A percentile compares a stretch with the other conserved stretches of the same genome.
Conservation (phyloP, 2,329 filamentous ascomycete genomes). For the Exophiala oligosperma region DNA sequence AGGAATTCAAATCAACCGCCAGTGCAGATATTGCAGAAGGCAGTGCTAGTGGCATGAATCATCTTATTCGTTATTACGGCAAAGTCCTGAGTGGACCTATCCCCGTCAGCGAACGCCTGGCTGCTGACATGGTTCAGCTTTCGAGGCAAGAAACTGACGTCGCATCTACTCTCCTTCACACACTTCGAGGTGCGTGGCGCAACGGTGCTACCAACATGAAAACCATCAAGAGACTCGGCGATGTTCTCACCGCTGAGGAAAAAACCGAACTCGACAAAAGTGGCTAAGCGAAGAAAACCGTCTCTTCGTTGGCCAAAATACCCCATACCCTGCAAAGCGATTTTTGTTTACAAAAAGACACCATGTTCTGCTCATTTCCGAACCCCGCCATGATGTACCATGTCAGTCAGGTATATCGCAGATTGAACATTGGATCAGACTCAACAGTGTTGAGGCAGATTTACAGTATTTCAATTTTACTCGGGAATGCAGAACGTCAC, state of each 20-base stretch:
- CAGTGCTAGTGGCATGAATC: constrained; percentile 58
- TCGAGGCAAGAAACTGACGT: constrained; percentile 49
- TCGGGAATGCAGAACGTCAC: neutral
- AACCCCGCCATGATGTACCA: constrained; percentile 9
- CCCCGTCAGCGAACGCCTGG: constrained; percentile 54
- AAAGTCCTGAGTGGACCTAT: constrained; percentile 54
- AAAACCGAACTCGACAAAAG: constrained; percentile 48
- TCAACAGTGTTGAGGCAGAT: constrained; percentile 9
- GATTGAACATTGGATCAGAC: constrained; percentile 1
- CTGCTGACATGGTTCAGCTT: constrained; percentile 56
- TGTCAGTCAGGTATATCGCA: constrained; percentile 6
- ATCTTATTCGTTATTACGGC: constrained; percentile 66
- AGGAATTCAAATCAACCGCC: constrained; percentile 69
- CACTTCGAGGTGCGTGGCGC: constrained; percentile 54
- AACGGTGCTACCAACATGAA: constrained; percentile 56
- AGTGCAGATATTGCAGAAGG: constrained; percentile 61
- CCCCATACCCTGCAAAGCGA: constrained; percentile 1
- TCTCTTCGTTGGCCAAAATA: neutral
- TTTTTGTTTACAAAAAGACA: neutral
- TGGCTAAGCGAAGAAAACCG: constrained; percentile 12
- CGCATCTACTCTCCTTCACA: constrained; percentile 50
- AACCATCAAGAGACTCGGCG: constrained; percentile 58
- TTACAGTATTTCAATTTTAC: neutral
- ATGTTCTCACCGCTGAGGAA: constrained; percentile 52
- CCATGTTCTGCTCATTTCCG: constrained; percentile 14